These are phyloP conservation scores for Scenedesmus sp. DNA, from an alignment of 163 green algal genomes.

Conservation along the genomic window DNA sequence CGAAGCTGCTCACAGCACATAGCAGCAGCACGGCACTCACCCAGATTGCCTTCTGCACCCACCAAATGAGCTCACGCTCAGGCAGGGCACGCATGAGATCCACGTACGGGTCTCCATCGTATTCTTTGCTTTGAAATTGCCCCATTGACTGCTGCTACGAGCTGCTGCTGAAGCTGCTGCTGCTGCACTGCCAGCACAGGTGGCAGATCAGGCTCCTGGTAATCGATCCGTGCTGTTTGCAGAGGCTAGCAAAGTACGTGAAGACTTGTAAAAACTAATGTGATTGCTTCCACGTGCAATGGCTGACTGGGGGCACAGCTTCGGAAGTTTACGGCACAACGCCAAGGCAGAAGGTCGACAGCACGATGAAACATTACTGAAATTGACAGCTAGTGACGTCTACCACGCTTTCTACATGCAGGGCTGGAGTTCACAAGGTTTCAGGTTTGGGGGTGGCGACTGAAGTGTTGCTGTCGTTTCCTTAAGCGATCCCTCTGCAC, in stretches of 20 bases:
- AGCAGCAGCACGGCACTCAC: conserved; percentile 51
- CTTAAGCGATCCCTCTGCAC: not conserved
- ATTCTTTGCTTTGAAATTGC: conserved; percentile 68
- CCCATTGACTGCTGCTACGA: conserved; percentile 57
- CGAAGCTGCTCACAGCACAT: not conserved
- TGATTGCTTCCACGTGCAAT: not conserved
- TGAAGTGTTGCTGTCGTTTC: conserved; percentile 14
- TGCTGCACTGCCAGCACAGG: conserved; percentile 16
- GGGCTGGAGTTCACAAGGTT: not conserved
- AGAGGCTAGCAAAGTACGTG: not conserved
- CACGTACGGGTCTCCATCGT: conserved; percentile 77
- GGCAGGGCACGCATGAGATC: conserved; percentile 74
- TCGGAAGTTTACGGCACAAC: not conserved
- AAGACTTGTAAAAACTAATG: not conserved
- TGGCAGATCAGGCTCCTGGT: not conserved
- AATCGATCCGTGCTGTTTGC: not conserved
- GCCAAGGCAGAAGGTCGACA: not conserved
- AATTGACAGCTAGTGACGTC: too few species aligned
- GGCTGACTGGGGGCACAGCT: not conserved
- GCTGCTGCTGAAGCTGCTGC: not conserved
- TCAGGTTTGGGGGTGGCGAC: conserved; percentile 11
- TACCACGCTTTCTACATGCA: not conserved
- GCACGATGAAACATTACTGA: not conserved
- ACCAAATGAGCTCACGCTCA: conserved; percentile 76
- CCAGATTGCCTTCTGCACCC: conserved; percentile 77